These are phyloP conservation scores for Ascodesmis nigricans DNA, from an alignment of 495 filamentous ascomycete genomes.

Conservation along the genomic window DNA sequence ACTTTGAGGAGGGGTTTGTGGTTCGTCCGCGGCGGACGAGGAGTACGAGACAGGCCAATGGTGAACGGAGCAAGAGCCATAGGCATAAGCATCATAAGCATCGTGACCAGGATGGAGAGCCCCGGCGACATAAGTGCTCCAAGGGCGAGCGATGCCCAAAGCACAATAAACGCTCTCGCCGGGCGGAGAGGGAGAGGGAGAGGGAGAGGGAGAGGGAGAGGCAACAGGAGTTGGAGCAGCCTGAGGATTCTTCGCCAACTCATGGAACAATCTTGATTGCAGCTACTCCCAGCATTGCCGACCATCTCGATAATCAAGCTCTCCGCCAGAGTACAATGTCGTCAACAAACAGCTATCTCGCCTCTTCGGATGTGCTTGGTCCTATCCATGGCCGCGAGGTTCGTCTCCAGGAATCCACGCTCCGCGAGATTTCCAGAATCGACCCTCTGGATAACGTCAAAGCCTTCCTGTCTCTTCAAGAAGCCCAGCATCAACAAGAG, in stretches of 20 bases:
- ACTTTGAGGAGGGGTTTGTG: neutral
- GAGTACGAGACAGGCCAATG: slow-evolving; percentile 6
- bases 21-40: slow-evolving; percentile 8
- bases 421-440: slow-evolving; percentile 40
- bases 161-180: slow-evolving; percentile 50
- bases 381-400: slow-evolving; percentile 37
- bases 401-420: slow-evolving; percentile 44
- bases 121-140: slow-evolving; percentile 22
- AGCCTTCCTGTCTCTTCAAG: slow-evolving; percentile 41
- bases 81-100: slow-evolving; percentile 24
- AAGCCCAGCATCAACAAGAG: slow-evolving; percentile 23
- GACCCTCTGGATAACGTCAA: slow-evolving; percentile 85
- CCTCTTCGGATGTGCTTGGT: slow-evolving; percentile 75
- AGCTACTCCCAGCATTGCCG: slow-evolving; percentile 20
- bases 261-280: slow-evolving; percentile 21
- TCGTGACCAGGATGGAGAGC: slow-evolving; percentile 21
- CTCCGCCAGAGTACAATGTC: slow-evolving; percentile 23
- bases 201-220: no score
- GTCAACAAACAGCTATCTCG: slow-evolving; percentile 44
- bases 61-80: slow-evolving; percentile 21
- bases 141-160: slow-evolving; percentile 65
- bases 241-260: slow-evolving; percentile 1
- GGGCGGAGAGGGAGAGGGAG: slow-evolving; percentile 46
- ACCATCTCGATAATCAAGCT: slow-evolving; percentile 4
- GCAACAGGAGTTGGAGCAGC: no score